Conservation (phyloP, 148 eudicot species). For the Suaeda aralocaspica region DNA sequence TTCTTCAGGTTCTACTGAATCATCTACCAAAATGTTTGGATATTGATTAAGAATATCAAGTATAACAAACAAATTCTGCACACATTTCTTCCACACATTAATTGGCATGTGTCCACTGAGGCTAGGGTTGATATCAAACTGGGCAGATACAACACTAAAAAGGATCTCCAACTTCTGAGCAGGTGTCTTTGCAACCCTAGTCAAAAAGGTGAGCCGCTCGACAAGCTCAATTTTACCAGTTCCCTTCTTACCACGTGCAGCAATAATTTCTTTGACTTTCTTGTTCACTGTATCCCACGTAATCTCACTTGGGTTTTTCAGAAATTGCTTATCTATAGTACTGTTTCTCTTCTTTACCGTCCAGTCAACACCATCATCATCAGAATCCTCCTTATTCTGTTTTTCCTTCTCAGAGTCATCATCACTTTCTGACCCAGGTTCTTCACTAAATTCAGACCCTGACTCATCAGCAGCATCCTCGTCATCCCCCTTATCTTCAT, state of each 20-base stretch:
- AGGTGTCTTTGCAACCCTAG: slow-evolving; percentile 88
- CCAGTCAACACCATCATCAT: slow-evolving; percentile 45
- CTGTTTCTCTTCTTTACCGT: slow-evolving; percentile 55
- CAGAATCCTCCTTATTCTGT: slow-evolving; percentile 19
- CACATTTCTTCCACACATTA: slow-evolving; percentile 85
- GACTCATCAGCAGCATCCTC: slow-evolving; percentile 32
- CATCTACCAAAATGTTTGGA: slow-evolving; percentile 76
- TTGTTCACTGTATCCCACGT: slow-evolving; percentile 80
- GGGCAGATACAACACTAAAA: slow-evolving; percentile 80
- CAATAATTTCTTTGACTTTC: slow-evolving; percentile 77
- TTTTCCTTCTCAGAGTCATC: slow-evolving; percentile 16
- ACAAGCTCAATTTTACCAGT: slow-evolving; percentile 83
- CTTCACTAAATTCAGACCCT: slow-evolving; percentile 37
- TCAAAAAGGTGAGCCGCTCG: slow-evolving; percentile 86
- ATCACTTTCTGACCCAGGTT: slow-evolving; percentile 37
- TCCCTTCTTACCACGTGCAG: slow-evolving; percentile 86
- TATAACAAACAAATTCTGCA: slow-evolving; percentile 64
- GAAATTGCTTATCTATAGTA: slow-evolving; percentile 63
- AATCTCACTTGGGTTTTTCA: slow-evolving; percentile 39
- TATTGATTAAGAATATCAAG: slow-evolving; percentile 69
- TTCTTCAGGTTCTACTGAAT: slow-evolving; percentile 76
- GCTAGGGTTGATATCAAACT: slow-evolving; percentile 81
- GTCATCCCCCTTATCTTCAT: slow-evolving; percentile 34
- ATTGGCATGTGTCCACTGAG: slow-evolving; percentile 79
- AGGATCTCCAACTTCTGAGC: slow-evolving; percentile 92